Conservation (phyloP, 2,329 filamentous ascomycete genomes). For the Neonectria punicea region DNA sequence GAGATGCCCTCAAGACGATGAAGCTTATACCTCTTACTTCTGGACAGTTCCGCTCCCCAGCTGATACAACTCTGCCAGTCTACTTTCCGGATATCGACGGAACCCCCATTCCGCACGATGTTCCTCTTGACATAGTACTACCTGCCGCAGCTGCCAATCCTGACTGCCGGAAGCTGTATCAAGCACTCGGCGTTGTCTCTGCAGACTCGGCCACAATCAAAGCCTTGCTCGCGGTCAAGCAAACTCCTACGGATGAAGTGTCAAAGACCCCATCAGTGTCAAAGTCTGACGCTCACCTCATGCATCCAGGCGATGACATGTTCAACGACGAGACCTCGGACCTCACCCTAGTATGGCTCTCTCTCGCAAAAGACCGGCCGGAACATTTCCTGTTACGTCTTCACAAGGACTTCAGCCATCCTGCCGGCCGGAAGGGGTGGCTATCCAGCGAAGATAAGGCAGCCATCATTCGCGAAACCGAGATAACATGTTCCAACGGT, state of each 20-base stretch:
- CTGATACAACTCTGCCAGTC: neutral
- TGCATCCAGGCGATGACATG: neutral
- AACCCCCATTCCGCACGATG: neutral
- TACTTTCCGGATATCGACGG: neutral
- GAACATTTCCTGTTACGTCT: neutral
- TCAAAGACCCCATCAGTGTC: neutral
- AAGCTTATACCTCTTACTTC: neutral
- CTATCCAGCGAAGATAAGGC: neutral
- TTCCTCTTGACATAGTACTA: neutral
- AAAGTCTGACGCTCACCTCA: neutral
- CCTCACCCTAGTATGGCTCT: neutral
- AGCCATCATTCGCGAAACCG: neutral
- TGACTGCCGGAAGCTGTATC: neutral
- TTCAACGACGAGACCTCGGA: neutral
- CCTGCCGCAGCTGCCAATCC: neutral
- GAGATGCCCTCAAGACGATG: neutral
- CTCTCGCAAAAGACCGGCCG: neutral
- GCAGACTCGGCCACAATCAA: neutral
- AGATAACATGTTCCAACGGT: neutral
- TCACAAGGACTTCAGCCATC: neutral
- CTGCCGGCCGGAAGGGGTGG: neutral
- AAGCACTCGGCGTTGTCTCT: neutral
- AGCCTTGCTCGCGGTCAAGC: neutral
- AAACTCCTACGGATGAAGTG: too few relatives aligned
- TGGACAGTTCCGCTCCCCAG: neutral